Evolutionary conservation across 805 yeast genomes (phyloP).

Genomic region (Yarrowia sp.): DNA sequence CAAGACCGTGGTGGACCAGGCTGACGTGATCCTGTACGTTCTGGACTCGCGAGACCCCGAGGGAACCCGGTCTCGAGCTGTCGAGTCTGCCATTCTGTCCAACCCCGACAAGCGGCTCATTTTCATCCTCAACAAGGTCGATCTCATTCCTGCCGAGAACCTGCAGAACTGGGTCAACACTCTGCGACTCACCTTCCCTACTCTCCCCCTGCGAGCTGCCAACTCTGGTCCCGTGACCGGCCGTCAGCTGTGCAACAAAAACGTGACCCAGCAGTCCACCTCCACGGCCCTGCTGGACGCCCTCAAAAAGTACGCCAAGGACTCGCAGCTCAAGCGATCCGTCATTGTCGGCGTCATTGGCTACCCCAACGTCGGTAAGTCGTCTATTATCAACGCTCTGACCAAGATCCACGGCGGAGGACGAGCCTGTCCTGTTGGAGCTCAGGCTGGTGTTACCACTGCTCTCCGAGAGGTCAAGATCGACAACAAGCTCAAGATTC

Average conservation of each 20-base stretch:
- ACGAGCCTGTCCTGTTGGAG: constrained; percentile 93
- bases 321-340: constrained; percentile 84
- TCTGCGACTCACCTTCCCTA: constrained; percentile 84
- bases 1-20: constrained; percentile 88
- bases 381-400: constrained; percentile 89
- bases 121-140: constrained; percentile 87
- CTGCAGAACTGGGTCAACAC: constrained; percentile 84
- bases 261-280: constrained; percentile 72
- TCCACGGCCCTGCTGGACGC: constrained; percentile 78
- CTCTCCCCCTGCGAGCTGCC: constrained; percentile 80
- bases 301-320: constrained; percentile 82
- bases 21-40: constrained; percentile 92
- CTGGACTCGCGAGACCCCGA: constrained; percentile 98
- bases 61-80: constrained; percentile 87
- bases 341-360: constrained; percentile 95
- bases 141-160: constrained; percentile 84
- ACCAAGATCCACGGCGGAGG: constrained; percentile 68
- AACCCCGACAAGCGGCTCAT: constrained; percentile 84
- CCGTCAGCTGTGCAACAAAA: constrained; percentile 70
- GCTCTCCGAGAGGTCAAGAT: constrained; percentile 89
- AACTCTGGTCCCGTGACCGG: constrained; percentile 67
- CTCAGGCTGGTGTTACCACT: constrained; percentile 97
- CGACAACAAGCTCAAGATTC: constrained; percentile 83
- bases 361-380: constrained; percentile 96
- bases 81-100: constrained; percentile 86